Percentiles rank a stretch among this genome's conserved stretches.
phyloP scores from a whole-genome alignment of 2,329 filamentous ascomycete species.

The Diaporthe sp. region DNA sequence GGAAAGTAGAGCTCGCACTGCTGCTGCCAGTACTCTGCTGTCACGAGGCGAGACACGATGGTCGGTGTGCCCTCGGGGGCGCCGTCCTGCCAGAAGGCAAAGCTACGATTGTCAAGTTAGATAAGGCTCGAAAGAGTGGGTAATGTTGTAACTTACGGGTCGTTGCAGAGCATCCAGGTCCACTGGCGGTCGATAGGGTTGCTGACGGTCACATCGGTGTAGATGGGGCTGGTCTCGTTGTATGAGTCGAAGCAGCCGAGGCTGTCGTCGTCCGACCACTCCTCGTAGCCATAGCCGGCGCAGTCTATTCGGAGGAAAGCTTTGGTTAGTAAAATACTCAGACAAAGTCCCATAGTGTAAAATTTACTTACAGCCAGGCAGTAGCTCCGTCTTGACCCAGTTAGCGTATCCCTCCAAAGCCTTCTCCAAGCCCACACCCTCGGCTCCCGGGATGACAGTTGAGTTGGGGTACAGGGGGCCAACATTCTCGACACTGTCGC shows the following conservation, averaged over 20 bases:
- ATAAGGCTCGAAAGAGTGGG: background rate
- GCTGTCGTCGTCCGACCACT: slow-evolving; percentile 57
- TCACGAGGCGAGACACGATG: slow-evolving; percentile 55
- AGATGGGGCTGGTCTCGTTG: slow-evolving; percentile 58
- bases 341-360: accelerated
- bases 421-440: slow-evolving; percentile 63
- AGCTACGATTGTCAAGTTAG: slow-evolving; percentile 41
- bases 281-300: slow-evolving; percentile 59
- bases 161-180: slow-evolving; percentile 69
- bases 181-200: slow-evolving; percentile 65
- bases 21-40: slow-evolving; percentile 53
- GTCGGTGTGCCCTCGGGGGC: slow-evolving; percentile 57
- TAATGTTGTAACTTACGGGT: slow-evolving; percentile 46
- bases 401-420: slow-evolving; percentile 65
- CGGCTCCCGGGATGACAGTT: slow-evolving; percentile 58
- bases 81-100: slow-evolving; percentile 58
- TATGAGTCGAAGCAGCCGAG: slow-evolving; percentile 60
- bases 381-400: slow-evolving; percentile 55
- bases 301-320: slow-evolving; percentile 38
- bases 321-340: slow-evolving; percentile 38
- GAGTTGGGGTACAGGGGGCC: slow-evolving; percentile 57
- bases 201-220: slow-evolving; percentile 50
- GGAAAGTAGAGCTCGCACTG: slow-evolving; percentile 61
- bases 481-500: slow-evolving; percentile 62
- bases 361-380: slow-evolving; percentile 55